These are phyloP conservation scores for Afroboletus lepidellus DNA, from an alignment of 1,284 basidiomycete genomes.

Conservation along the genomic window DNA sequence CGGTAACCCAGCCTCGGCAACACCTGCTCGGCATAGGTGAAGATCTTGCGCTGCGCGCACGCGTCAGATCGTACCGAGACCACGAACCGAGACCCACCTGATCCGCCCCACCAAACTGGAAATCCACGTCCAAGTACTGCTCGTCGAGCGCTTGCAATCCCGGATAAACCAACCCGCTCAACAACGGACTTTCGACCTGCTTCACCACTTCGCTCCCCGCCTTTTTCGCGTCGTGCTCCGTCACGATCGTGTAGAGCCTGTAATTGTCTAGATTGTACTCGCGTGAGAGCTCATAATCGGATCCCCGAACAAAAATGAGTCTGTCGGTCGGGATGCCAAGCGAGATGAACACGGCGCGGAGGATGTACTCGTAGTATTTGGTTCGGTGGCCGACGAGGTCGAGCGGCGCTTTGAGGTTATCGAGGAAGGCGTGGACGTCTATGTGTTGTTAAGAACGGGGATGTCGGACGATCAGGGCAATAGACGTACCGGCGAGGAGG, in stretches of 20 bases:
- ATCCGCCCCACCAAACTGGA: slow-evolving; percentile 98
- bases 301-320: slow-evolving; percentile 85
- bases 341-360: slow-evolving; percentile 82
- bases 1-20: slow-evolving; percentile 91
- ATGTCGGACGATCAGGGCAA: neutral
- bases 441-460: neutral
- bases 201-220: slow-evolving; percentile 99
- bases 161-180: slow-evolving; percentile 94
- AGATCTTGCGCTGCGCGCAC: slow-evolving; percentile 87
- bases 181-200: slow-evolving; percentile 89
- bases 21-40: slow-evolving; percentile 95
- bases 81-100: slow-evolving; percentile 56
- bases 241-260: slow-evolving; percentile 84
- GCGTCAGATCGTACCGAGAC: neutral
- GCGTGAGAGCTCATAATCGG: slow-evolving; percentile 86
- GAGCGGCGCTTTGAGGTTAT: slow-evolving; percentile 97
- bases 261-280: slow-evolving; percentile 98
- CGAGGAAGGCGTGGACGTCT: slow-evolving; percentile 98
- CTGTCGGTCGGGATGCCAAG: slow-evolving; percentile 90
- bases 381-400: slow-evolving; percentile 89
- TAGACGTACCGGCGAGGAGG: slow-evolving; percentile 74
- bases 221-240: slow-evolving; percentile 96
- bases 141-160: slow-evolving; percentile 97
- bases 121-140: slow-evolving; percentile 93
- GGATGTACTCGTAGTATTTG: slow-evolving; percentile 85